Evolutionary conservation across 1,284 basidiomycete genomes (phyloP).

Genomic region (Pseudozyma sp.): DNA sequence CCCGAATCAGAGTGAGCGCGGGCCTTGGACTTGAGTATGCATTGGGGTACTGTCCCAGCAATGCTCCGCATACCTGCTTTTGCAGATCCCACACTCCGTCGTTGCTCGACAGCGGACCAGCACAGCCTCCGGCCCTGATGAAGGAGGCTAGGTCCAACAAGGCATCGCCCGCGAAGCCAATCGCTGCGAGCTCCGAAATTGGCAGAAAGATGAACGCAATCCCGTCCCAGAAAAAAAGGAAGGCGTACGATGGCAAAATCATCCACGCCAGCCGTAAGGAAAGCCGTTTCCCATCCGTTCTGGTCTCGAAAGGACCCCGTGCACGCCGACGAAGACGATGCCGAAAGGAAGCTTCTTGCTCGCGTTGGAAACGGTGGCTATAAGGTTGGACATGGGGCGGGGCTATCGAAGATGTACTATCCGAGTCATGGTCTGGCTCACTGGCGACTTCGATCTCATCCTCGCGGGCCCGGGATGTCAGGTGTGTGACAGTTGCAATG

Average conservation of each 20-base stretch:
- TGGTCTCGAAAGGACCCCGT: background rate
- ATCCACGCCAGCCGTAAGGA: conserved; percentile 6
- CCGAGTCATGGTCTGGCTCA: background rate
- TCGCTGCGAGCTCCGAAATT: background rate
- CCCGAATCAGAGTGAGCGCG: background rate
- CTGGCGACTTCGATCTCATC: background rate
- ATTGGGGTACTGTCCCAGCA: background rate
- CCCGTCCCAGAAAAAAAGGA: conserved; percentile 6
- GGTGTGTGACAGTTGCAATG: background rate
- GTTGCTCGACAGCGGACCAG: background rate
- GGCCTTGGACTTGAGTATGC: background rate
- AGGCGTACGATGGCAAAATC: conserved; percentile 8
- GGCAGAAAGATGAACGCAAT: background rate
- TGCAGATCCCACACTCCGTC: conserved; percentile 10
- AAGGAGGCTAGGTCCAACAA: conserved; percentile 9
- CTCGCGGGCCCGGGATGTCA: background rate
- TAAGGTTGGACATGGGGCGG: no score
- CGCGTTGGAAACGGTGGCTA: no score
- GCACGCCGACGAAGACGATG: background rate
- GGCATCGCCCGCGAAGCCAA: conserved; percentile 3
- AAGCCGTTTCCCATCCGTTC: background rate
- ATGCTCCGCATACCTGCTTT: background rate
- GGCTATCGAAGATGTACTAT: background rate
- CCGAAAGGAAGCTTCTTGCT: background rate
- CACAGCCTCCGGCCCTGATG: conserved; percentile 2